Base-by-base conservation (phyloP, 805 yeast genomes). In the Metschnikowia colocasiae region DNA sequence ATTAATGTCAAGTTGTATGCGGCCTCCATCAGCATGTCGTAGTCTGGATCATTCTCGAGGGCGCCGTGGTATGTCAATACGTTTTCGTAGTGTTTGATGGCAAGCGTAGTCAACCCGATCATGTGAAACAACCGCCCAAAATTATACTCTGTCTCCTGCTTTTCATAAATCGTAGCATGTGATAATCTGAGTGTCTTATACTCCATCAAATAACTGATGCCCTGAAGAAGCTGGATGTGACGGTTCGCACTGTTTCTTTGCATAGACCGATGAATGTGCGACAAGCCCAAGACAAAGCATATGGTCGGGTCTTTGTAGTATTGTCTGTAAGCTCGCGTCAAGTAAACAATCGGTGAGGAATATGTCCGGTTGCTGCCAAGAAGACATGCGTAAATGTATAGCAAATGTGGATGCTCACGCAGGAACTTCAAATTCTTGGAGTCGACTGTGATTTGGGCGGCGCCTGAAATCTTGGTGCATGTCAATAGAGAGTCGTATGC, bases 261-360 rank as follows among this genome's bases (percentile, higher is more conserved):
- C 82, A 91, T 84, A 0, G 97, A 86, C 36, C 98, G 76, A 57
- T 92, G 97, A 20, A 91, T 70, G 65, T 90, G 91, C 0, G 91
- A 82, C 34, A 94, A 64, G 0, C 94, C 97, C 38, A 87, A 71
- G 31, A 85, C 65, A 23, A 94, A 71, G 50, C 88, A 76, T 1
- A 94, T 71, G 71, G 89, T 79, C 1, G 97, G 95, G 53, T 92
- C 96, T 35, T 80, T 67, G 37, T 83, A 83, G 47, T 79, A 79
- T 20, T 80, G 76, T 43, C 76, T 76, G 60, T 86, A 85, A 3
- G 89, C 82, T 48, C 91, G 78, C 40, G 81, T 76, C 48, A 87
- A 72, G 61, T 92, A 91, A 19, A 85, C 87, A 48, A 92, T 69
- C 2, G 96, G 82, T 1, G 97, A 87, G 10, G 83, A 80, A 61